These are phyloP conservation scores for Hypericum perforatum DNA, from an alignment of 345 rosid species.

Conservation along the genomic window DNA sequence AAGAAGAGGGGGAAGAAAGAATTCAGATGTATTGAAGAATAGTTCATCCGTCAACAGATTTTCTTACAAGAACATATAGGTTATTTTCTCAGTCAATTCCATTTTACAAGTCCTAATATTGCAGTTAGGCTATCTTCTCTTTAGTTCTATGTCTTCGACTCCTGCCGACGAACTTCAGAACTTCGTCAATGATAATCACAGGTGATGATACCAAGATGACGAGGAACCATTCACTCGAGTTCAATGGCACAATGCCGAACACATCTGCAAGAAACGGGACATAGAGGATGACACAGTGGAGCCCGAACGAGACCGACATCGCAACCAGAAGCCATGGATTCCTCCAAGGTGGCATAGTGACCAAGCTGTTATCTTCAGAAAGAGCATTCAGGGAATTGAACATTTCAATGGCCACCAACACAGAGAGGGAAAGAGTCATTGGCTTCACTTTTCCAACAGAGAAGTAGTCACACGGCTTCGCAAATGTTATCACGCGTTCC, in stretches of 20 bases:
- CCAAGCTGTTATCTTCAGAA: constrained; percentile 75
- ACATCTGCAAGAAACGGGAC: constrained; percentile 68
- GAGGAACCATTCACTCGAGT: constrained; percentile 60
- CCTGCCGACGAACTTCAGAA: constrained; percentile 58
- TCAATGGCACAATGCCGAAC: constrained; percentile 74
- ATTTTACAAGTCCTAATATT: too few relatives aligned
- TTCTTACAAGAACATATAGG: too few relatives aligned
- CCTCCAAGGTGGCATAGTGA: constrained; percentile 82
- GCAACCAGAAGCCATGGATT: constrained; percentile 91
- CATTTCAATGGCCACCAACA: constrained; percentile 84
- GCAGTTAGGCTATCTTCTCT: too few relatives aligned
- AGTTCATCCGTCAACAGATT: too few relatives aligned
- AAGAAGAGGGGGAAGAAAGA: too few relatives aligned
- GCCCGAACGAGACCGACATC: constrained; percentile 70
- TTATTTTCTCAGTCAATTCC: too few relatives aligned
- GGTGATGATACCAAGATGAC: constrained; percentile 73
- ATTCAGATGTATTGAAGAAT: too few relatives aligned
- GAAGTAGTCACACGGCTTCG: constrained; percentile 81
- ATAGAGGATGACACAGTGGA: constrained; percentile 75
- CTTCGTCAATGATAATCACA: constrained; percentile 72
- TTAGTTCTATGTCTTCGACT: not conserved
- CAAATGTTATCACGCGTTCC: constrained; percentile 40
- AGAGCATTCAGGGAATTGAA: constrained; percentile 83
- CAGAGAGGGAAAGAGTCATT: constrained; percentile 79
- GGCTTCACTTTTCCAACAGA: constrained; percentile 75